phyloP scores from a whole-genome alignment of 1,284 basidiomycete genomes.

The Marasmius tenuissimus region DNA sequence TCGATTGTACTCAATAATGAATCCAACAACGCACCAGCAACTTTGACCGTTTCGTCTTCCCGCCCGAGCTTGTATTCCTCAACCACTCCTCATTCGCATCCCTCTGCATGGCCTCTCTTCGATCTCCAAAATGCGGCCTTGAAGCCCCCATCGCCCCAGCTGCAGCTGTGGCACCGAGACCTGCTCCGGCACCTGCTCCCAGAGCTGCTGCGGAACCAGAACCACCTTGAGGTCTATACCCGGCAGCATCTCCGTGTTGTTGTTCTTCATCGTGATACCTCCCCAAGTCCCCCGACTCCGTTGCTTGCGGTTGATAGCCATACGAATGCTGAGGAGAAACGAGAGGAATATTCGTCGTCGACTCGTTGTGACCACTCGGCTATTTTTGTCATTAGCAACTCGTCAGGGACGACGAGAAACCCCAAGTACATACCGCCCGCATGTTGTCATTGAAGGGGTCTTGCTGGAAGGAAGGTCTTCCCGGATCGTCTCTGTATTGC shows the following conservation, averaged over 20 bases:
- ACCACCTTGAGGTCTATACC: neutral
- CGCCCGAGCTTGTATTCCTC: neutral
- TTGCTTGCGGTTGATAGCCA: neutral
- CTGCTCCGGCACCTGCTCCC: neutral
- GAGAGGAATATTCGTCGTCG: constrained; percentile 3
- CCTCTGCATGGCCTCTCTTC: constrained; percentile 1
- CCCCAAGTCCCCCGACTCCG: neutral
- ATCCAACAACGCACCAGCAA: constrained; percentile 4
- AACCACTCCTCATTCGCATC: constrained; percentile 6
- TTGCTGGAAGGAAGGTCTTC: constrained; percentile 21
- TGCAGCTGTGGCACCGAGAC: constrained; percentile 3
- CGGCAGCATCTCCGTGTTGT: neutral
- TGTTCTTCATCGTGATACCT: neutral
- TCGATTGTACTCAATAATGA: neutral
- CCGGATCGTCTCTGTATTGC: constrained; percentile 24
- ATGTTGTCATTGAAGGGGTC: constrained; percentile 26
- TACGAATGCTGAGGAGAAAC: neutral
- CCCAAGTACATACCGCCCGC: constrained; percentile 5
- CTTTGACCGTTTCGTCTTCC: constrained; percentile 5
- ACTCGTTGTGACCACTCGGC: neutral
- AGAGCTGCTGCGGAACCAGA: no score
- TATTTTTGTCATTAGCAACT: neutral
- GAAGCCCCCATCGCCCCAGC: neutral
- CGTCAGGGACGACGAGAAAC: neutral
- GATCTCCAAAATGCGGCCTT: constrained; percentile 9